These are phyloP conservation scores for Aspergillus unguis DNA, from an alignment of 2,329 filamentous ascomycete species.

Conservation along the genomic window DNA sequence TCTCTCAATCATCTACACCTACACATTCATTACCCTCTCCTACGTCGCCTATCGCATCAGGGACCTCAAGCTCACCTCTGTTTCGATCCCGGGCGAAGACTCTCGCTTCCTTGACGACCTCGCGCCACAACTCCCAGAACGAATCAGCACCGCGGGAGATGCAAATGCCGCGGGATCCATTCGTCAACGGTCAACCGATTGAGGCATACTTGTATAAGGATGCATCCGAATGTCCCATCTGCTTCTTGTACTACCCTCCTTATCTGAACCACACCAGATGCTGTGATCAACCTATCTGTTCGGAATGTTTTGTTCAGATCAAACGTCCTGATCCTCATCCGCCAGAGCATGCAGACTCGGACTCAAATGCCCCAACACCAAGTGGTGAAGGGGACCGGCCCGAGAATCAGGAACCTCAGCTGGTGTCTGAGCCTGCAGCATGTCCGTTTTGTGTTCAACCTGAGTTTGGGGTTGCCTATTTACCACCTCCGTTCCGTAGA, in stretches of 20 bases:
- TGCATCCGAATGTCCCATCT: slow-evolving; percentile 87
- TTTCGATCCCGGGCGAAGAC: slow-evolving; percentile 87
- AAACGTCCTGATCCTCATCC: slow-evolving; percentile 89
- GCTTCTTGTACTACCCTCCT: slow-evolving; percentile 91
- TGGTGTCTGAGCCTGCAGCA: slow-evolving; percentile 85
- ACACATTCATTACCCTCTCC: slow-evolving; percentile 61
- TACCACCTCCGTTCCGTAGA: slow-evolving; percentile 80
- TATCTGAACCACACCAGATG: slow-evolving; percentile 93
- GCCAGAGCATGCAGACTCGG: slow-evolving; percentile 65
- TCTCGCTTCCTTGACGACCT: slow-evolving; percentile 73
- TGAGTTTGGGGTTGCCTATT: slow-evolving; percentile 95
- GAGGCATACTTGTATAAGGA: slow-evolving; percentile 95
- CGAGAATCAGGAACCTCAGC: slow-evolving; percentile 50
- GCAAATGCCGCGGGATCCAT: slow-evolving; percentile 75
- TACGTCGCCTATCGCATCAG: slow-evolving; percentile 52
- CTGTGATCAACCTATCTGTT: slow-evolving; percentile 94
- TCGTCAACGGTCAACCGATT: slow-evolving; percentile 88
- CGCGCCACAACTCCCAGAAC: slow-evolving; percentile 67
- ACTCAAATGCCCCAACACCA: slow-evolving; percentile 37
- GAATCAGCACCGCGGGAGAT: slow-evolving; percentile 76
- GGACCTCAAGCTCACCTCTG: slow-evolving; percentile 51
- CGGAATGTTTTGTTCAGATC: slow-evolving; percentile 98
- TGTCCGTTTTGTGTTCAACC: slow-evolving; percentile 95
- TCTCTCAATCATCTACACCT: slow-evolving; percentile 60
- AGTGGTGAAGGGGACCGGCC: slow-evolving; percentile 34